Evolutionary conservation across 164 flowering plant species (phyloP).

Genomic region (Dillenia suffruticosa): DNA sequence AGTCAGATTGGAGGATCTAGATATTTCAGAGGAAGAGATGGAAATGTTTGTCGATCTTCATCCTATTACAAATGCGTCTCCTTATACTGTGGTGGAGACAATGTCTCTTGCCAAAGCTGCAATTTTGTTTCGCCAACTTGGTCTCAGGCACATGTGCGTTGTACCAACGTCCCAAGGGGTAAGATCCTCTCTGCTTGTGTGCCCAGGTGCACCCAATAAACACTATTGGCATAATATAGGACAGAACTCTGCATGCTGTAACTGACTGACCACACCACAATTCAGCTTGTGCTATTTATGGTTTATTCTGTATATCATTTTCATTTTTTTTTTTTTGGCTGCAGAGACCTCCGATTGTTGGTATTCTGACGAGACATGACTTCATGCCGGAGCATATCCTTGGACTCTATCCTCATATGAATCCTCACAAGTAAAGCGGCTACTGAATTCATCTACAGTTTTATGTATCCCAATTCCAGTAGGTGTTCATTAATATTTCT

Average conservation of each 20-base stretch:
- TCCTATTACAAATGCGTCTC: slow-evolving; percentile 32
- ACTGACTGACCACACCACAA: too few species aligned
- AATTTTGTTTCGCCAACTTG: slow-evolving; percentile 31
- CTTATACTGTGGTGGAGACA: slow-evolving; percentile 37
- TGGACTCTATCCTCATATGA: slow-evolving; percentile 29
- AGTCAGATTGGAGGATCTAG: slow-evolving; percentile 22
- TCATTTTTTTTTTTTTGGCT: neutral
- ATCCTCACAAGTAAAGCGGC: slow-evolving; percentile 8
- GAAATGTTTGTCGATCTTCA: slow-evolving; percentile 34
- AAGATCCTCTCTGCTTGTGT: neutral
- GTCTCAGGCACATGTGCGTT: slow-evolving; percentile 36
- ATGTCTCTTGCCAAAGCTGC: slow-evolving; percentile 38
- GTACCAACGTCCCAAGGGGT: slow-evolving; percentile 34
- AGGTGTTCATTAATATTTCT: too few species aligned
- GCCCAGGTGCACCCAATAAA: too few species aligned
- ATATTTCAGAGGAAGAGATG: slow-evolving; percentile 26
- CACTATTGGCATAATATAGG: too few species aligned
- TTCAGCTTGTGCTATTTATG: too few species aligned
- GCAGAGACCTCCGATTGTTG: slow-evolving; percentile 40
- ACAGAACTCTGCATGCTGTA: too few species aligned
- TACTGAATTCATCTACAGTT: too few species aligned
- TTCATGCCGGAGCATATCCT: slow-evolving; percentile 37
- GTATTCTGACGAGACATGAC: slow-evolving; percentile 33
- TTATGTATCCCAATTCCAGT: too few species aligned
- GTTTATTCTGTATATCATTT: neutral